phyloP scores from a whole-genome alignment of 2,329 filamentous ascomycete species.

The Colletotrichum somersetense region DNA sequence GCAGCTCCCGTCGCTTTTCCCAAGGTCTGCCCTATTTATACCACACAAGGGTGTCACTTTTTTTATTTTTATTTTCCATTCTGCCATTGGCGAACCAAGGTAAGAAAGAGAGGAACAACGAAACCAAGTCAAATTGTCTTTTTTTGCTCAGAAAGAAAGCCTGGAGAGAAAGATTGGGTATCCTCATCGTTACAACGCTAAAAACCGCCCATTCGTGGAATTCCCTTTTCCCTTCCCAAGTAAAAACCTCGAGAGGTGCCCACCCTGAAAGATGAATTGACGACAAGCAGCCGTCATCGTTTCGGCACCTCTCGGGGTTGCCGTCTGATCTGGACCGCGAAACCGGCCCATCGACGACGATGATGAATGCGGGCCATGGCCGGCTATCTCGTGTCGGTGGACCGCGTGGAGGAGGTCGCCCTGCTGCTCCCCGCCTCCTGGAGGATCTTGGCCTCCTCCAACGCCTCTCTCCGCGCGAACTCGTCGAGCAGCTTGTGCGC shows the following conservation, averaged over 20 bases:
- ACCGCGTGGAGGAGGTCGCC: slow-evolving; percentile 41
- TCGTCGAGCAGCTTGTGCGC: slow-evolving; percentile 44
- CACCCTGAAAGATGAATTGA: neutral
- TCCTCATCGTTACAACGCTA: slow-evolving; percentile 36
- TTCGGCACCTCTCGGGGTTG: neutral
- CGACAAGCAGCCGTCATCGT: neutral
- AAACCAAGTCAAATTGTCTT: slow-evolving; percentile 7
- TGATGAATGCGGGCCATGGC: neutral
- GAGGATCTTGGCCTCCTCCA: slow-evolving; percentile 42
- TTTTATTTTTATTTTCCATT: no score
- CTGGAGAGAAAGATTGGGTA: slow-evolving; percentile 31
- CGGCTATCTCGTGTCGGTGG: slow-evolving; percentile 26
- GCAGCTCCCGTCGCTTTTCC: neutral
- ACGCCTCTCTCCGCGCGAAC: slow-evolving; percentile 42
- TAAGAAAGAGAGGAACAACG: neutral
- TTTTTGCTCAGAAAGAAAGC: neutral
- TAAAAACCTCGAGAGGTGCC: slow-evolving; percentile 7
- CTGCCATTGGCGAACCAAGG: neutral
- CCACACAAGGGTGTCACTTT: neutral
- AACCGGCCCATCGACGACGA: neutral
- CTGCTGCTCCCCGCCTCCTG: slow-evolving; percentile 38
- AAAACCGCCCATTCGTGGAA: slow-evolving; percentile 21
- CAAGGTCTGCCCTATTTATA: neutral
- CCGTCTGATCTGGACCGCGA: neutral
- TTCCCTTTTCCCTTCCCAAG: neutral